Evolutionary conservation across 768 basidiomycete species (phyloP).

Genomic region (Pleurotus salmoneostramineus): DNA sequence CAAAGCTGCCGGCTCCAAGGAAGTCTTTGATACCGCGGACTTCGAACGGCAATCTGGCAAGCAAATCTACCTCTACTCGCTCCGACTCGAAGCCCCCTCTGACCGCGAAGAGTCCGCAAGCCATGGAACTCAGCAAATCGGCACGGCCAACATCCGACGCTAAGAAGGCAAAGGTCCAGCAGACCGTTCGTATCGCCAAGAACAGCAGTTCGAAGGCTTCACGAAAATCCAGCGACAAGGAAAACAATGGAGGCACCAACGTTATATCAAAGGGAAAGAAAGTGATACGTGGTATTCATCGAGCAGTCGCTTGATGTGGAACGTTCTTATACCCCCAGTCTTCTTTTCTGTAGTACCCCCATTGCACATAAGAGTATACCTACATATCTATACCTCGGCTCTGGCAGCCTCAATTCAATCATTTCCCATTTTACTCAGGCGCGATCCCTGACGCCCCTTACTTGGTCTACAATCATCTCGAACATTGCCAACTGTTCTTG

Average conservation of each 20-base stretch:
- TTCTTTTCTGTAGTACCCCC: not conserved
- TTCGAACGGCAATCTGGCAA: not conserved
- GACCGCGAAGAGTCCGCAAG: not conserved
- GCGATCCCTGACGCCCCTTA: no score
- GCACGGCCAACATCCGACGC: not conserved
- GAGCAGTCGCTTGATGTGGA: not conserved
- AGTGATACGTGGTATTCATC: not conserved
- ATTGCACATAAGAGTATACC: conserved; percentile 10
- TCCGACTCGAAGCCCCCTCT: not conserved
- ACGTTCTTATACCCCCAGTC: not conserved
- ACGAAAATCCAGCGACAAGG: not conserved
- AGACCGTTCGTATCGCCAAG: not conserved
- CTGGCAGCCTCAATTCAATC: no score
- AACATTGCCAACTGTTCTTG: not conserved
- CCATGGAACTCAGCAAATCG: not conserved
- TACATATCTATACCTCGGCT: not conserved
- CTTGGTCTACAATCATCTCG: no score
- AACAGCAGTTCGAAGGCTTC: not conserved
- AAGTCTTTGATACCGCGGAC: conserved; percentile 2
- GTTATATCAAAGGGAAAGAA: conserved; percentile 4
- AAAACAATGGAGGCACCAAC: not conserved
- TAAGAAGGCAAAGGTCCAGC: not conserved
- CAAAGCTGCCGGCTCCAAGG: not conserved
- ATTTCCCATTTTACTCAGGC: no score
- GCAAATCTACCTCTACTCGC: not conserved